These are phyloP conservation scores for Alloascoidea hylecoeti DNA, from an alignment of 805 yeast species.

Conservation along the genomic window DNA sequence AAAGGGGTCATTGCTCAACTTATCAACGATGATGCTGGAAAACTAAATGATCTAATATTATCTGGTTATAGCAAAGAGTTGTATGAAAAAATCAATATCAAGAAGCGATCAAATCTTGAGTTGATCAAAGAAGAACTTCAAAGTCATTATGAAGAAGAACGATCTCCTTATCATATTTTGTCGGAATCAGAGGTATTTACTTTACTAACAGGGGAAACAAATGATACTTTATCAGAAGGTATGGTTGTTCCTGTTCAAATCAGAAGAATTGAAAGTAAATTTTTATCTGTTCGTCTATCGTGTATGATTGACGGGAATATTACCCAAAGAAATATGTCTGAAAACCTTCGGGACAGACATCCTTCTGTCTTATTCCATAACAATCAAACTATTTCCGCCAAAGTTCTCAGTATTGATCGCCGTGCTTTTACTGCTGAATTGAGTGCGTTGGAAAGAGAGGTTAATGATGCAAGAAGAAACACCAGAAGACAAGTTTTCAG, in stretches of 20 bases:
- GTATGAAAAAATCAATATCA: slow-evolving; percentile 41
- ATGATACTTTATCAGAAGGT: slow-evolving; percentile 52
- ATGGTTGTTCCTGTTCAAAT: slow-evolving; percentile 64
- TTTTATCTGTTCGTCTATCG: slow-evolving; percentile 27
- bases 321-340: slow-evolving; percentile 18
- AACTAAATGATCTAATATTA: slow-evolving; percentile 75
- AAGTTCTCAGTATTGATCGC: slow-evolving; percentile 55
- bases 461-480: slow-evolving; percentile 31
- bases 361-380: slow-evolving; percentile 29
- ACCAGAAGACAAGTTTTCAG: slow-evolving; percentile 18
- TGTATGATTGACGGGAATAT: slow-evolving; percentile 49
- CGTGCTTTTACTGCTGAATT: slow-evolving; percentile 62
- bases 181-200: slow-evolving; percentile 67
- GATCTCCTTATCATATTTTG: slow-evolving; percentile 56
- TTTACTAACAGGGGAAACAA: slow-evolving; percentile 79
- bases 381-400: slow-evolving; percentile 84
- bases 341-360: slow-evolving; percentile 26
- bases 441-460: slow-evolving; percentile 53
- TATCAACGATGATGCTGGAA: slow-evolving; percentile 49
- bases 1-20: slow-evolving; percentile 73
- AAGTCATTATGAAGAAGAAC: slow-evolving; percentile 75
- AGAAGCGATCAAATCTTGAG: slow-evolving; percentile 66
- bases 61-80: slow-evolving; percentile 90
- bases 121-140: slow-evolving; percentile 80
- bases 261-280: slow-evolving; percentile 32